Conservation (phyloP, 805 yeast genomes). For the Saturnispora saitoi region DNA sequence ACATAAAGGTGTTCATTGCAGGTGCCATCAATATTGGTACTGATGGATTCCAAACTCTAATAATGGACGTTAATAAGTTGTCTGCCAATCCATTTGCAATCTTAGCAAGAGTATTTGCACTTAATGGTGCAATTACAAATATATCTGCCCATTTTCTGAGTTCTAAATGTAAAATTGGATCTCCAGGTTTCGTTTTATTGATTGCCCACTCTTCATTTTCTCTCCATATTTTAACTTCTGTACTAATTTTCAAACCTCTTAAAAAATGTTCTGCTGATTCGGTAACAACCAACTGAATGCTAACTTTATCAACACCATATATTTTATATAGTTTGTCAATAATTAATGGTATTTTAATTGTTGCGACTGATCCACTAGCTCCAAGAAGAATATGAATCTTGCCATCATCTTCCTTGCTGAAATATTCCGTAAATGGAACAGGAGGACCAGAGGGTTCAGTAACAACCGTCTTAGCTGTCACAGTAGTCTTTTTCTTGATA, state of each 20-base stretch:
- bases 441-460: conserved; percentile 54
- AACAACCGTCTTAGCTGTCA: conserved; percentile 41
- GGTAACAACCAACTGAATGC: conserved; percentile 80
- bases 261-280: conserved; percentile 78
- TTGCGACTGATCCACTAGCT: conserved; percentile 95
- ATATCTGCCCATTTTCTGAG: conserved; percentile 96
- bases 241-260: conserved; percentile 43
- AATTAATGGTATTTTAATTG: conserved; percentile 84
- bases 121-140: conserved; percentile 83
- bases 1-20: conserved; percentile 90
- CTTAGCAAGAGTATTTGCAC: conserved; percentile 88
- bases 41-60: conserved; percentile 92
- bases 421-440: conserved; percentile 66
- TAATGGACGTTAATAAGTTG: conserved; percentile 79
- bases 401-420: conserved; percentile 68
- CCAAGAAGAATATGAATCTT: conserved; percentile 84
- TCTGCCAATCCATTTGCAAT: conserved; percentile 88
- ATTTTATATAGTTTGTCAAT: conserved; percentile 78
- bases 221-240: conserved; percentile 80
- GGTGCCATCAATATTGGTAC: conserved; percentile 89
- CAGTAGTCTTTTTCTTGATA: conserved; percentile 25
- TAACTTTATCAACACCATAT: conserved; percentile 63
- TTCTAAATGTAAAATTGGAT: conserved; percentile 93
- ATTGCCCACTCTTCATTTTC: conserved; percentile 86
- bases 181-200: conserved; percentile 58